Percentiles rank a stretch among this genome's conserved stretches.
Evolutionary conservation across 1,284 basidiomycete genomes (phyloP).

Genomic region (Ceratorhiza oryzae-sativae): DNA sequence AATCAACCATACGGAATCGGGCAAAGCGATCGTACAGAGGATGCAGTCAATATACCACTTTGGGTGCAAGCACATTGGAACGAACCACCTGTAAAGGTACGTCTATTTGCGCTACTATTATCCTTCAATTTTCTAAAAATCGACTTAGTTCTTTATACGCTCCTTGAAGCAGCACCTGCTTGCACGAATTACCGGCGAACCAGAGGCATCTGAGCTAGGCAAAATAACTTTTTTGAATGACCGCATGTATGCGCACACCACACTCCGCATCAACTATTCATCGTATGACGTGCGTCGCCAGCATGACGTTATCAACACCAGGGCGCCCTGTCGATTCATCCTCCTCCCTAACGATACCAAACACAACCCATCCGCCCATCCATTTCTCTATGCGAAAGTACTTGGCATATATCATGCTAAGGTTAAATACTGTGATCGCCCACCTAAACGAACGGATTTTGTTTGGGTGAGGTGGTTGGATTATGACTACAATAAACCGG

Average conservation of each 20-base stretch:
- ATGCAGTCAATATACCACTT: constrained; percentile 40
- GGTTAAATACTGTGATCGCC: not conserved
- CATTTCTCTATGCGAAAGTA: constrained; percentile 42
- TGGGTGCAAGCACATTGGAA: constrained; percentile 42
- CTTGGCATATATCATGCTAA: constrained; percentile 42
- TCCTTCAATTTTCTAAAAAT: too few relatives aligned
- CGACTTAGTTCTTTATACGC: constrained; percentile 45
- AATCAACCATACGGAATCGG: constrained; percentile 38
- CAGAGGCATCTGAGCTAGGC: constrained; percentile 24
- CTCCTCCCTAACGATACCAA: constrained; percentile 14
- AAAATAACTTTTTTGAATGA: constrained; percentile 44
- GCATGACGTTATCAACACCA: constrained; percentile 43
- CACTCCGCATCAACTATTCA: constrained; percentile 49
- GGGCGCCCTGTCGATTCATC: constrained; percentile 25
- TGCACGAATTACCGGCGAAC: constrained; percentile 2
- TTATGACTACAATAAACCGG: not conserved
- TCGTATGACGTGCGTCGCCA: constrained; percentile 49
- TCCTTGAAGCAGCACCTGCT: constrained; percentile 46
- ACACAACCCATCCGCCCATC: constrained; percentile 13
- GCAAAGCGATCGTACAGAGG: constrained; percentile 40
- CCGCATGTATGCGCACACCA: constrained; percentile 47
- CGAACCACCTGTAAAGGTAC: constrained; percentile 46
- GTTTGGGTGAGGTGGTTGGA: constrained; percentile 48
- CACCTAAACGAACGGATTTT: constrained; percentile 44
- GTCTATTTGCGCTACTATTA: not conserved